Base-by-base conservation (phyloP, 495 filamentous ascomycete genomes). In the Hypoxylon crocopeplum region DNA sequence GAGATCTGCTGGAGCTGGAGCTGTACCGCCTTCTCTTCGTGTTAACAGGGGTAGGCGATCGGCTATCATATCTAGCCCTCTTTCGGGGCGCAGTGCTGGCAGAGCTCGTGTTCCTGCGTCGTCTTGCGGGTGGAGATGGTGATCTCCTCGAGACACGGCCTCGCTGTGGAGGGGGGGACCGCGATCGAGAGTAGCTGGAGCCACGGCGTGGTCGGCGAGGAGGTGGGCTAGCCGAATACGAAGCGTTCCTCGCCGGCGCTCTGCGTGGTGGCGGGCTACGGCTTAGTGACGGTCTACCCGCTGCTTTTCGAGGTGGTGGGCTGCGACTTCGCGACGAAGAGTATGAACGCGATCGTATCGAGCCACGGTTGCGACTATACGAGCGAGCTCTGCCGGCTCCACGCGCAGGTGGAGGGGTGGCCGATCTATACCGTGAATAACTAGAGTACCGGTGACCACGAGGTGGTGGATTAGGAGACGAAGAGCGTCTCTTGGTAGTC, bases 191-290 rank as follows among this genome's bases (percentile, higher is more conserved):
- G 33, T 64, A 61, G 40, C 59, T 68, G 2, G 66, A 51, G 50
- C 48, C 60, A 29, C 59, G 58, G 38, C 61, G 59, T 20, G 45
- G 27, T 15, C 48, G 48, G n/a, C 61, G 36, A 42, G 56, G 60
- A 22, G 66, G 57, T 12, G 72, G 73, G 48, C 67, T 75, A 33
- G 37, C 53, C 20, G 72, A 73, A 34, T 65, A 55, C 5, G 72
- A 70, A 32, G 66, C 69, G 12, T 57, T 52, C 24, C 55, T 56
- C 13, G 61, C 45, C 3, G 45, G 64, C 24, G 56, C 63, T 2
- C 62, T 68, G 16, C 69, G 61, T 2, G 69, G 68, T 2, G 69
- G 51, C 7, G 72, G 71, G 21, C 56, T 56, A 17, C 56, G 63
- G 40, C 61, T 56, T 5, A 21, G 10, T 5, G 58, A 39, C 10